Percentiles rank a stretch among this genome's conserved stretches.
Conservation (phyloP, 2,329 filamentous ascomycete species). For the Xylaria sp. region DNA sequence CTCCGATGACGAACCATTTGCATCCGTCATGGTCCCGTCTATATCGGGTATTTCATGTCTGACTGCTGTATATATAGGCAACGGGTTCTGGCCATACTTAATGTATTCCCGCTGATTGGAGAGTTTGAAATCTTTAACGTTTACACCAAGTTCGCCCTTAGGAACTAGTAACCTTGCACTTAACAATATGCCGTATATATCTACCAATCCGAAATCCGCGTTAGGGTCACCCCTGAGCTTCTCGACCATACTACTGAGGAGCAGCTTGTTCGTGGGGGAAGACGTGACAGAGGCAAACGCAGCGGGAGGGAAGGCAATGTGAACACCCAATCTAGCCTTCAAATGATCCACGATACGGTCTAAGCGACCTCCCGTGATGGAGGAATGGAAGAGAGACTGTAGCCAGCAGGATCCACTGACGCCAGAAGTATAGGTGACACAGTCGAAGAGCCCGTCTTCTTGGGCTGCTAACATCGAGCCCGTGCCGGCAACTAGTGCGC, state of each 20-base stretch:
- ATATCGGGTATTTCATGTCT: slow-evolving; percentile 89
- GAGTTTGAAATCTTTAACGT: slow-evolving; percentile 85
- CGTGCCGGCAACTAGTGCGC: slow-evolving; percentile 89
- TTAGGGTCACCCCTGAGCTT: slow-evolving; percentile 85
- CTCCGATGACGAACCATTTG: slow-evolving; percentile 55
- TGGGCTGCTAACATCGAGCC: slow-evolving; percentile 87
- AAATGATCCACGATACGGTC: slow-evolving; percentile 81
- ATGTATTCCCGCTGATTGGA: slow-evolving; percentile 85
- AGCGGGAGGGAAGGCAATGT: slow-evolving; percentile 91
- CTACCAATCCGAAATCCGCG: slow-evolving; percentile 89
- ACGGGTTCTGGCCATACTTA: slow-evolving; percentile 80
- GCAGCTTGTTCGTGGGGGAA: slow-evolving; percentile 91
- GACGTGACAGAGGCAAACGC: slow-evolving; percentile 85
- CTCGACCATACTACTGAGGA: slow-evolving; percentile 89
- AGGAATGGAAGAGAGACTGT: slow-evolving; percentile 86
- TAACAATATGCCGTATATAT: slow-evolving; percentile 89
- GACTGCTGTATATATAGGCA: slow-evolving; percentile 96
- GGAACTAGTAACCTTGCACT: slow-evolving; percentile 88
- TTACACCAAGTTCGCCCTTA: slow-evolving; percentile 81
- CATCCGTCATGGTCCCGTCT: slow-evolving; percentile 56
- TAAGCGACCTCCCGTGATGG: slow-evolving; percentile 76
- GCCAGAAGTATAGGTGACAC: slow-evolving; percentile 92
- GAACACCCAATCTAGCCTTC: slow-evolving; percentile 83
- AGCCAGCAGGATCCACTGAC: slow-evolving; percentile 98
- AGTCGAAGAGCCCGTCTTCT: slow-evolving; percentile 91